Conservation (phyloP, 441 rosid species). For the Aleurites moluccanus region DNA sequence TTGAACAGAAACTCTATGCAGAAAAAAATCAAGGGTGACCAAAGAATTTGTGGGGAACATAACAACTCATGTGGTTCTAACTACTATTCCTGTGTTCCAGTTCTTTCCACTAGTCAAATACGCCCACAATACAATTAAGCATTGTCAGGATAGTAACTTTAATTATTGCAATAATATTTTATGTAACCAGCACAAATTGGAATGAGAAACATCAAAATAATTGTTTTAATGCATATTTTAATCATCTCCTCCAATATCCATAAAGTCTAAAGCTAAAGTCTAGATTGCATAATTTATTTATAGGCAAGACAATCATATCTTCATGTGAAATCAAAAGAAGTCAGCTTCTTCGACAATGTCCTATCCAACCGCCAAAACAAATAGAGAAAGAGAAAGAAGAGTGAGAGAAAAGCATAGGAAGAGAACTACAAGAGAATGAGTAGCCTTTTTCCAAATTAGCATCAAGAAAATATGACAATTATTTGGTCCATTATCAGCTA, state of each 20-base stretch:
- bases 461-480: neutral
- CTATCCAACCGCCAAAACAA: too few relatives aligned
- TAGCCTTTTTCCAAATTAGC: neutral
- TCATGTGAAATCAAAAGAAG: constrained; percentile 12
- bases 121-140: constrained; percentile 3
- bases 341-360: constrained; percentile 3
- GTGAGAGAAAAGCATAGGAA: neutral
- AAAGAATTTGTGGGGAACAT: too few relatives aligned
- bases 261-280: neutral
- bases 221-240: too few relatives aligned
- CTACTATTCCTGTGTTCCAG: neutral
- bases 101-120: constrained; percentile 17
- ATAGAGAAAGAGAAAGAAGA: too few relatives aligned
- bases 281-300: neutral
- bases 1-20: neutral
- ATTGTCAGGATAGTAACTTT: neutral
- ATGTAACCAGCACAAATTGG: neutral
- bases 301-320: constrained; percentile 12
- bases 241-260: constrained; percentile 1
- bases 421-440: neutral
- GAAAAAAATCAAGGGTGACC: neutral
- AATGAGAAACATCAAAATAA: too few relatives aligned
- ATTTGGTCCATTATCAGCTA: too few relatives aligned
- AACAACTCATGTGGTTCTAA: too few relatives aligned
- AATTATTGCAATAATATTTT: neutral